Evolutionary conservation across 2,329 filamentous ascomycete species (phyloP), one percentile per base, ranked within the genome.

Genomic region (Ceratocystis papillata): DNA sequence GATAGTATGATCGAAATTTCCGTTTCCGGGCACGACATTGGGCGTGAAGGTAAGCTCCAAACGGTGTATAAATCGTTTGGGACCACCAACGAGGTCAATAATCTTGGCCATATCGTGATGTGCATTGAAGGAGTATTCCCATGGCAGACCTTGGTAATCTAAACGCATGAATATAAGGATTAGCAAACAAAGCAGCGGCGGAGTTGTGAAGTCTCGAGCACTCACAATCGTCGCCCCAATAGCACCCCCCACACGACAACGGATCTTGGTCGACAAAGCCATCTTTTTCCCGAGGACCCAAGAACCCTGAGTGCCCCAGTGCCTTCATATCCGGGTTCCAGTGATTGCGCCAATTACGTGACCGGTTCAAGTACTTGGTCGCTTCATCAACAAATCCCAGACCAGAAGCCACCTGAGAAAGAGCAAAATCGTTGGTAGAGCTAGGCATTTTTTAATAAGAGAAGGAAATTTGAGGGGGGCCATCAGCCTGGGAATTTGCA

Each of bases 51-150:
- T 79, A 69, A 79, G 83, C 62, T 87, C 78, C 5, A 89, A 77
- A 0, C 86, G 78, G 33, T 79, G 73, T 0, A 82, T 76, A 71
- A 88, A 87, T 1, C 74, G 77, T 1, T 76, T 74, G 0, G 76
- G 69, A 0, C 85, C 86, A n/a, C 85, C 85, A 62, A 78, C 76
- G 44, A 80, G 75, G 1, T 76, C 70, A 65, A 88, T 79, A 64
- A 87, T 73, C 25, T 78, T 76, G 30, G 76, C 74, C 66, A 87
- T 76, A 72, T 89, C 86, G 73, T 89, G 86, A 62, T 86, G 81
- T n/a, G 84, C 94, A 67, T 85, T 86, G 77, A 87, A 85, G 4
- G 81, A 83, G 74, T 88, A 88, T 65, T 85, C 83, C 79, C 83
- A 86, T 0, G 84, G 81, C 7, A 80, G 78, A 8, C 77, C 84